A percentile compares a stretch with the other conserved stretches of the same genome.
These are phyloP conservation scores for Pseudogymnoascus sp. DNA, from an alignment of 2,329 filamentous ascomycete species.

Conservation along the genomic window DNA sequence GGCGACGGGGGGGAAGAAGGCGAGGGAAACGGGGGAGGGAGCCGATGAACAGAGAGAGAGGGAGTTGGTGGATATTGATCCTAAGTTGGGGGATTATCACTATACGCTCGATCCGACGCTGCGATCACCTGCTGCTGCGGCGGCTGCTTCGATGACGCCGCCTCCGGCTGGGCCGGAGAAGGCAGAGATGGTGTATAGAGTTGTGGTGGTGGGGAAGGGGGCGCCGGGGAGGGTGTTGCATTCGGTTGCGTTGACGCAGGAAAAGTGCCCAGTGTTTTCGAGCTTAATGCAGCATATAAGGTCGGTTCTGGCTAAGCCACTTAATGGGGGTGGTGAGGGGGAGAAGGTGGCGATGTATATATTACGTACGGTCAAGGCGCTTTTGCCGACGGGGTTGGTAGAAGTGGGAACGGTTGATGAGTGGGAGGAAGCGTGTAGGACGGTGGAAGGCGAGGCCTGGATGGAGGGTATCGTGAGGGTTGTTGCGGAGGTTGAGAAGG, in stretches of 20 bases:
- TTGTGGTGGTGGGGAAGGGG: conserved; percentile 22
- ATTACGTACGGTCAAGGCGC: conserved; percentile 17
- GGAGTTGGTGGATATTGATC: conserved; percentile 10
- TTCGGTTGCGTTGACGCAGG: conserved; percentile 15
- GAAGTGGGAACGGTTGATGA: conserved; percentile 19
- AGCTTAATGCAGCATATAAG: conserved; percentile 22
- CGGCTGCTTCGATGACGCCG: background rate
- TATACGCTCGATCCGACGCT: conserved; percentile 8
- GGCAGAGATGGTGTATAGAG: conserved; percentile 15
- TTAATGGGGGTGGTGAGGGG: conserved; percentile 12
- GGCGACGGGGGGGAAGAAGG: conserved; percentile 11
- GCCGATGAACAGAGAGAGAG: background rate
- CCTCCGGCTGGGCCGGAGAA: background rate
- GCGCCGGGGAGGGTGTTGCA: conserved; percentile 16
- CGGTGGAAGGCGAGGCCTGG: conserved; percentile 21
- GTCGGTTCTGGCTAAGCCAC: conserved; percentile 8
- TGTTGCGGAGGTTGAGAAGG: conserved; percentile 17
- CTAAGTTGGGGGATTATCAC: conserved; percentile 11
- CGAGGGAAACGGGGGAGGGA: background rate
- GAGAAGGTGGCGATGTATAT: conserved; percentile 11
- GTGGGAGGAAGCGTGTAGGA: conserved; percentile 18
- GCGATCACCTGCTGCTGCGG: background rate
- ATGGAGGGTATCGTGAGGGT: conserved; percentile 26
- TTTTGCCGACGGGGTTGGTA: conserved; percentile 19
- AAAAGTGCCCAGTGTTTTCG: conserved; percentile 19